Base-by-base conservation (phyloP, 179 eudicot species). In the Patellifolia procumbens region DNA sequence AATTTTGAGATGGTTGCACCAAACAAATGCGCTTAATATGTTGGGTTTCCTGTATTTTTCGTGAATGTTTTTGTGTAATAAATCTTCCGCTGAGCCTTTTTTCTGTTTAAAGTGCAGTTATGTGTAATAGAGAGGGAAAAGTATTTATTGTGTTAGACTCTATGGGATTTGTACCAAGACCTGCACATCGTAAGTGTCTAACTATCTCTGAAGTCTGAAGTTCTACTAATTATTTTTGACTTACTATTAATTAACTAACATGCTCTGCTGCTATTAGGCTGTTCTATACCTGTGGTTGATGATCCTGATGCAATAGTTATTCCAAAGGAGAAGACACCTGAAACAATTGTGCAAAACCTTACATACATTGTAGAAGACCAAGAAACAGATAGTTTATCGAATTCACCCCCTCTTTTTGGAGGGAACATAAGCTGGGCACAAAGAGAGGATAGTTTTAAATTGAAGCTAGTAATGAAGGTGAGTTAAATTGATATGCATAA, bases 391-490 rank as follows among this genome's bases (percentile, higher is more conserved):
- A 82, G 80, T 77, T 79, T 83, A 72, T 86, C 90, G 81, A 86
- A 84, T 29, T 83, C 92, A 48, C 49, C 81, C 63, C 93, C 97
- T 64, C 83, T 93, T 43, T 95, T 95, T 91, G 99, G 99, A 73
- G 99, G 98, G 78, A 87, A 91, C 78, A 87, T 87, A 78, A 93
- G 89, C 78, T 95, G 98, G 98, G 55, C 77, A 43, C 91, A 88
- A 63, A 83, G 99, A 81, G 91, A 90, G 45, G 89, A 95, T 73
- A 95, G 96, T 84, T 95, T 93, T 75, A 89, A 88, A 70, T 58
- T 89, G 56, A 93, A 90, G 80, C 89, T 92, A 20, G 78, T 73
- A 16, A 93, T 93, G 98, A 93, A 91, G 99, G 99, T 94, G 68
- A 83, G 76, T 52, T 45, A 45, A 43, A 49, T 24, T 17, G 51